These are phyloP conservation scores for Aspergillus glaucus DNA, from an alignment of 2,329 filamentous ascomycete species.

Conservation along the genomic window DNA sequence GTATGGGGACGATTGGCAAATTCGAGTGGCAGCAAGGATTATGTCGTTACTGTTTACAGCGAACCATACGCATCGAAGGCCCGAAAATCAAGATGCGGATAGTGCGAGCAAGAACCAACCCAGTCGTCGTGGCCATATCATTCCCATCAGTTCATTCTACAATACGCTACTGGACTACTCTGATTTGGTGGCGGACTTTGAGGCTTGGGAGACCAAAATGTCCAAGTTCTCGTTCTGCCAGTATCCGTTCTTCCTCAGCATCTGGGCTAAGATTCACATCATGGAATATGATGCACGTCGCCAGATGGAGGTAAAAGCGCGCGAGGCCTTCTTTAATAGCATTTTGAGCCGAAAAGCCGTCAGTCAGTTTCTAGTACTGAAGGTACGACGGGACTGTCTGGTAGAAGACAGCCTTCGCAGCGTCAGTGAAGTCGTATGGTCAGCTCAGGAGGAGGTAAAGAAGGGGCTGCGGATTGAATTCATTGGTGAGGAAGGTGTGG, in stretches of 20 bases:
- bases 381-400: constrained; percentile 74
- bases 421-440: constrained; percentile 78
- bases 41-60: constrained; percentile 77
- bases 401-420: constrained; percentile 81
- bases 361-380: constrained; percentile 71
- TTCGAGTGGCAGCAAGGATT: constrained; percentile 71
- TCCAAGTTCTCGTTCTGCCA: constrained; percentile 82
- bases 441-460: constrained; percentile 77
- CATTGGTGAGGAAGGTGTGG: constrained; percentile 80
- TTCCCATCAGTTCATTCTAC: constrained; percentile 82
- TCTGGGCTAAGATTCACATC: constrained; percentile 87
- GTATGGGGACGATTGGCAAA: constrained; percentile 84
- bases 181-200: constrained; percentile 81
- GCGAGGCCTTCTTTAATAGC: constrained; percentile 85
- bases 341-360: constrained; percentile 69
- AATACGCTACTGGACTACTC: constrained; percentile 78
- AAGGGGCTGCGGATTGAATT: constrained; percentile 84
- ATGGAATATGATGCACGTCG: constrained; percentile 80
- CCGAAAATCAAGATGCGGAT: constrained; percentile 31
- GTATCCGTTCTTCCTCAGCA: constrained; percentile 84
- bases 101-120: constrained; percentile 38
- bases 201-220: constrained; percentile 72
- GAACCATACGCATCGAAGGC: constrained; percentile 55
- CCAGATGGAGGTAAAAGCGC: constrained; percentile 82
- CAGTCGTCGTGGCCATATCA: constrained; percentile 55